Conservation (phyloP, 2,329 filamentous ascomycete species). For the Pseudocercospora fuligena region DNA sequence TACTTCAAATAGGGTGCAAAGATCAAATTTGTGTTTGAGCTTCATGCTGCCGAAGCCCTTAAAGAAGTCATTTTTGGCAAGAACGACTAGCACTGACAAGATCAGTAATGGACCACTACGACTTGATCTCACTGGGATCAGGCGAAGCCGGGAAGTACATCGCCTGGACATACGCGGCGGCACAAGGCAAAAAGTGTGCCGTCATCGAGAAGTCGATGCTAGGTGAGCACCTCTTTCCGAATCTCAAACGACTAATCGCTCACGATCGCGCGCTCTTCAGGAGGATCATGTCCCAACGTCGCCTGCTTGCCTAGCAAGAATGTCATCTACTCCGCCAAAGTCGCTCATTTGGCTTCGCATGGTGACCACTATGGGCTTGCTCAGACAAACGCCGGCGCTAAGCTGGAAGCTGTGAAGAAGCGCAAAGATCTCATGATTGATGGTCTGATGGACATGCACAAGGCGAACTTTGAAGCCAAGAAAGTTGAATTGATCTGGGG, state of each 20-base stretch:
- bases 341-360: neutral
- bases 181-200: slow-evolving; percentile 15
- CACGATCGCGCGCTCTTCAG: neutral
- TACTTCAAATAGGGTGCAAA: no score
- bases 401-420: slow-evolving; percentile 4
- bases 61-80: no score
- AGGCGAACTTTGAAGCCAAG: neutral
- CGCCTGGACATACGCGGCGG: slow-evolving; percentile 12
- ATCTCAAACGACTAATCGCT: no score
- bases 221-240: neutral
- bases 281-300: slow-evolving; percentile 18
- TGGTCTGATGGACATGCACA: neutral
- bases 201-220: slow-evolving; percentile 14
- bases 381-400: neutral
- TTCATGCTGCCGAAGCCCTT: no score
- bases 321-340: slow-evolving; percentile 17
- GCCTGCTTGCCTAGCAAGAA: slow-evolving; percentile 21
- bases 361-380: slow-evolving; percentile 4
- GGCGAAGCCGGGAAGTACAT: slow-evolving; percentile 15
- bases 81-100: no score
- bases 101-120: slow-evolving; percentile 4
- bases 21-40: no score
- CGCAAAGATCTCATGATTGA: slow-evolving; percentile 15
- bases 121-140: slow-evolving; percentile 8
- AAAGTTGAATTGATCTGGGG: slow-evolving; percentile 17